Evolutionary conservation across 331 rosid species (phyloP), one percentile per base, ranked within the genome.

Genomic region (Malus hybrid): DNA sequence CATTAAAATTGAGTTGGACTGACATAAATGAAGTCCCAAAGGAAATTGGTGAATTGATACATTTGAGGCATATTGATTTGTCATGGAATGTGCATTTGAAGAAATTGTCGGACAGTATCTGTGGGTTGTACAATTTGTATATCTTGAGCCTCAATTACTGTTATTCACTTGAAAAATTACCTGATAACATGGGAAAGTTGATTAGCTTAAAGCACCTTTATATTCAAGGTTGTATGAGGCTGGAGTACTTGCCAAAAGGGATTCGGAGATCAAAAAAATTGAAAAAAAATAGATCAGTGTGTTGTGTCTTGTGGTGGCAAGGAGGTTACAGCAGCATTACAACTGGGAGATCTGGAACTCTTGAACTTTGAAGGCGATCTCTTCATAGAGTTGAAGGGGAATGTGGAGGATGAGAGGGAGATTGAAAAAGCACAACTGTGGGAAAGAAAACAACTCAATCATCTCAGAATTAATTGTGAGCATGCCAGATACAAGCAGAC

Each of bases 191-290:
- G 20, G 20, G 20, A 16, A 52, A 2, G 57, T 16, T 52, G 20
- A 52, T 52, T 16, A 52, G 20, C 57, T 16, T 52, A 52, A 52
- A 16, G 20, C 4, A 16, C 4, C 20, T 52, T 6, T 52, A 52
- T 52, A 7, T 52, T 16, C 0, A 1, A 0, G 16, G 57, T 52
- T 0, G 24, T 24, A 0, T 7, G 0, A 0, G 10, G 24, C 9
- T 52, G 10, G 3, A 6, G 57, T 16, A 52, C 57, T 6, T 18
- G 2, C 57, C 57, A 52, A 52, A 52, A 18, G 57, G 57, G 4
- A 16, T 2, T 52, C 20, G 20, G 7, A 18, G 57, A 52, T 18
- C 1, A 52, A 52, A 52, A 19, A 6, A 52, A 2, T 52, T 52
- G 20, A 52, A 52, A 52, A 52, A 52, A 3, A 52, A 52, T 52